Percentiles rank a stretch among this genome's conserved stretches.
Evolutionary conservation across 805 yeast species (phyloP).

Genomic region (Kazachstania bromeliacearum): DNA sequence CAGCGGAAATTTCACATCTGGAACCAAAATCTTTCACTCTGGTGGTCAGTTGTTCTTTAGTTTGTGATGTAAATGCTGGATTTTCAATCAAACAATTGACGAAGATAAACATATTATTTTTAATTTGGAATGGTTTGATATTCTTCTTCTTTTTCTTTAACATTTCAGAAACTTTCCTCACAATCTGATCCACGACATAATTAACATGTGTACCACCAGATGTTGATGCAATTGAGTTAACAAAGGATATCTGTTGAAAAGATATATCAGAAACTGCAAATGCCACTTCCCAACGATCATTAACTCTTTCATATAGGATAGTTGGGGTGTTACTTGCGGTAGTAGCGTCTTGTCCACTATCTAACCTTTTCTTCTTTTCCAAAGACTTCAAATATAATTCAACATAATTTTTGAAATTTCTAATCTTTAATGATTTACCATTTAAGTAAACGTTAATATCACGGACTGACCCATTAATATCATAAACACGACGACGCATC

Average conservation of each 20-base stretch:
- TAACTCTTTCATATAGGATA: slow-evolving; percentile 69
- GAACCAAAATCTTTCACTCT: slow-evolving; percentile 86
- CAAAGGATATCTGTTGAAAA: slow-evolving; percentile 93
- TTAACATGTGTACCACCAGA: slow-evolving; percentile 95
- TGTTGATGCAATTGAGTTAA: slow-evolving; percentile 94
- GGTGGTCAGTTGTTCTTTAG: slow-evolving; percentile 91
- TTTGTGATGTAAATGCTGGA: slow-evolving; percentile 96
- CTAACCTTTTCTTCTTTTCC: slow-evolving; percentile 35
- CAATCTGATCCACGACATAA: slow-evolving; percentile 74
- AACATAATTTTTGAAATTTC: slow-evolving; percentile 76
- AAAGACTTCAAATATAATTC: slow-evolving; percentile 81
- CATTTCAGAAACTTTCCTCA: slow-evolving; percentile 61
- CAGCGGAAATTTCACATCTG: slow-evolving; percentile 65
- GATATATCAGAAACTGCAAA: slow-evolving; percentile 86
- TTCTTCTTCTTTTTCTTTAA: slow-evolving; percentile 65
- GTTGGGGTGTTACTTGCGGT: slow-evolving; percentile 36
- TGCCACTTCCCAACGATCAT: slow-evolving; percentile 92
- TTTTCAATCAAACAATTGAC: slow-evolving; percentile 89
- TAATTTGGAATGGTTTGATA: slow-evolving; percentile 81
- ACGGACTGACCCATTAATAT: slow-evolving; percentile 85
- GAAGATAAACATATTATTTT: slow-evolving; percentile 82
- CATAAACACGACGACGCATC: slow-evolving; percentile 87
- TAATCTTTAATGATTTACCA: slow-evolving; percentile 58
- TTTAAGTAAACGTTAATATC: slow-evolving; percentile 74
- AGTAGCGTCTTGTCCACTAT: slow-evolving; percentile 31